These are phyloP conservation scores for Chaetomium sp. DNA, from an alignment of 2,329 filamentous ascomycete genomes.

Conservation along the genomic window DNA sequence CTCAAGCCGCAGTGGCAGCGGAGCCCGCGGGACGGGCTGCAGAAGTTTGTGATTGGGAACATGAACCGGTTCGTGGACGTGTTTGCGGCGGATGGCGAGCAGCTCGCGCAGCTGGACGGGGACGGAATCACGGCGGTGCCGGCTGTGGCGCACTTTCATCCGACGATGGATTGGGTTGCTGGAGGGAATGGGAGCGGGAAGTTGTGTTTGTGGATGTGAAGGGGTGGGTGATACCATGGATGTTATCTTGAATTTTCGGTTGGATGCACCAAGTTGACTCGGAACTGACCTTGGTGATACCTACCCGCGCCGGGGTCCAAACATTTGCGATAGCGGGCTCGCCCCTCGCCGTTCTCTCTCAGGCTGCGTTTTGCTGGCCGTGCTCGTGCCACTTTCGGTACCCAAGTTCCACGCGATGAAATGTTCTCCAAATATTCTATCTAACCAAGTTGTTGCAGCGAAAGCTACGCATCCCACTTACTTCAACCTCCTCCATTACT, in stretches of 20 bases:
- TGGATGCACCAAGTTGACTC: no score
- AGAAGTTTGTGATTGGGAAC: slow-evolving; percentile 91
- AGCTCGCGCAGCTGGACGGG: slow-evolving; percentile 83
- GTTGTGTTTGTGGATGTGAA: slow-evolving; percentile 83
- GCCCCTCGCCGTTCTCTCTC: no score
- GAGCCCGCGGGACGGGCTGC: slow-evolving; percentile 73
- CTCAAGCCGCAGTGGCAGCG: slow-evolving; percentile 85
- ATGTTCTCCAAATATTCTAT: no score
- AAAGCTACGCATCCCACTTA: no score
- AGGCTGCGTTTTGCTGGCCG: no score
- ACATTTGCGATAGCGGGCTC: no score
- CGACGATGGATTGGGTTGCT: slow-evolving; percentile 85
- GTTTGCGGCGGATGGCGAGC: slow-evolving; percentile 78
- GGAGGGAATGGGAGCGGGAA: slow-evolving; percentile 92
- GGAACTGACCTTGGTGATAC: no score
- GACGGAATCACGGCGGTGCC: slow-evolving; percentile 94
- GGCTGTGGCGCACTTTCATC: slow-evolving; percentile 88
- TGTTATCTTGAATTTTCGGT: neutral
- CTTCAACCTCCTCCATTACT: no score
- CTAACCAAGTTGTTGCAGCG: no score
- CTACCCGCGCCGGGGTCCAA: no score
- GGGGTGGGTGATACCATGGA: neutral
- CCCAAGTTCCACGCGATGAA: no score
- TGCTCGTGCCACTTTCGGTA: no score
- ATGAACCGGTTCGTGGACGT: slow-evolving; percentile 98